These are phyloP conservation scores for Nakazawaea laoshanensis DNA, from an alignment of 805 yeast species.

Conservation along the genomic window DNA sequence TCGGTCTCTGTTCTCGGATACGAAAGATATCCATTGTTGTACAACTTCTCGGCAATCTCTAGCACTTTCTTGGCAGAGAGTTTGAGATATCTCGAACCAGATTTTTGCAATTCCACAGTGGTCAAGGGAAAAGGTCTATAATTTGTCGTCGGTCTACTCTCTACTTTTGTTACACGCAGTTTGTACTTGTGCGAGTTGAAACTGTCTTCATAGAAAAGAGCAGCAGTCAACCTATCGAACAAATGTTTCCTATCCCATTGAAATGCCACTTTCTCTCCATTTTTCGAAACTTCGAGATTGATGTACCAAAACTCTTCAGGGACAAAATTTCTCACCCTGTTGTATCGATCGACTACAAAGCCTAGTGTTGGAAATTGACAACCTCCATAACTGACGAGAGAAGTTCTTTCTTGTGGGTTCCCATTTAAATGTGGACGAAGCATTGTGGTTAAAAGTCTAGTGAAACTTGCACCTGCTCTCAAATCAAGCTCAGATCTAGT, in stretches of 20 bases:
- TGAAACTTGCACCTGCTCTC: conserved; percentile 82
- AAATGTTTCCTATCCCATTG: conserved; percentile 68
- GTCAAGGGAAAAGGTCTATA: conserved; percentile 87
- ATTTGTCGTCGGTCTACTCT: conserved; percentile 58
- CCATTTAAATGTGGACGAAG: conserved; percentile 18
- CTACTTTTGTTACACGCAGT: conserved; percentile 44
- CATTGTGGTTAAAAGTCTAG: conserved; percentile 63
- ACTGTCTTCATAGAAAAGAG: conserved; percentile 63
- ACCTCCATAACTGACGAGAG: conserved; percentile 66
- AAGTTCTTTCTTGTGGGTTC: conserved; percentile 16
- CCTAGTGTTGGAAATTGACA: conserved; percentile 98
- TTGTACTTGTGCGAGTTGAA: conserved; percentile 30
- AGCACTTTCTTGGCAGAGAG: conserved; percentile 76
- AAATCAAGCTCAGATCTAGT: conserved; percentile 84
- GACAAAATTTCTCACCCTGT: conserved; percentile 60
- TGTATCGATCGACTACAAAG: conserved; percentile 87
- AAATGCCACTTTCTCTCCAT: conserved; percentile 32
- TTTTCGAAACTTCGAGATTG: conserved; percentile 40
- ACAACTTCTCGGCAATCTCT: conserved; percentile 73
- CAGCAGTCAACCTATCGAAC: conserved; percentile 63
- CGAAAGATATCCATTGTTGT: conserved; percentile 79
- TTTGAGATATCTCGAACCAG: conserved; percentile 67
- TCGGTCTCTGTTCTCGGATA: conserved; percentile 99
- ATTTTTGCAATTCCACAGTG: conserved; percentile 87
- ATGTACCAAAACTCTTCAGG: conserved; percentile 81